Base-by-base conservation (phyloP, 106 monocot species). In the Agapanthus africanus region DNA sequence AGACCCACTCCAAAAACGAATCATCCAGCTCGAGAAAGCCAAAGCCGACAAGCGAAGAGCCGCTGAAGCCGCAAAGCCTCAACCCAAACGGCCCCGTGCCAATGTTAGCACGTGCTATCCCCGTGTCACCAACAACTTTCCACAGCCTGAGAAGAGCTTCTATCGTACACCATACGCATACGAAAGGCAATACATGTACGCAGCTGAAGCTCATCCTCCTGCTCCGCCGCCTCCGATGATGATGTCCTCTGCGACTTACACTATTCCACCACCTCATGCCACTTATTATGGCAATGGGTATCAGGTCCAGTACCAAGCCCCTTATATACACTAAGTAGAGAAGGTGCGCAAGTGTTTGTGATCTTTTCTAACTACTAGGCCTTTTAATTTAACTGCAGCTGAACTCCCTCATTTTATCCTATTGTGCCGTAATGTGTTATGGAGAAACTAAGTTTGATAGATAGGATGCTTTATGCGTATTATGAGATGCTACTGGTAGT, bases 31-130 rank as follows among this genome's bases (percentile, higher is more conserved):
- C 9, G 91, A 91, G 78, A 91, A 95, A 73, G 91, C 78, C 21
- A 91, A 95, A 79, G 95, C 95, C 21, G 95, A 95, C 83, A 91
- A 88, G 70, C 83, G 91, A 51, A 80, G 95, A 46, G 90, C 83
- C 14, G 81, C 79, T 4, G 95, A 95, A 74, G 85, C 84, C 26
- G 79, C 81, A 19, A 95, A 91, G 59, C 88, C 95, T 4, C 87
- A 91, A 54, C 78, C 91, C 38, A 95, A 95, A 74, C 66, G 95
- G 73, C 87, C 91, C 26, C 88, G 91, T 41, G 95, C 91, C 23
- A 91, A 50, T 67, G 90, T 84, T 51, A 78, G 63, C 22, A 73
- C 50, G 11, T 78, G 60, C 62, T 47, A 73, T 39, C 36, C 77
- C 30, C 95, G 79, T 31, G 64, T 80, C 4, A 65, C 74, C 4